These are phyloP conservation scores for Exophiala spinifera DNA, from an alignment of 2,329 filamentous ascomycete species.

Conservation along the genomic window DNA sequence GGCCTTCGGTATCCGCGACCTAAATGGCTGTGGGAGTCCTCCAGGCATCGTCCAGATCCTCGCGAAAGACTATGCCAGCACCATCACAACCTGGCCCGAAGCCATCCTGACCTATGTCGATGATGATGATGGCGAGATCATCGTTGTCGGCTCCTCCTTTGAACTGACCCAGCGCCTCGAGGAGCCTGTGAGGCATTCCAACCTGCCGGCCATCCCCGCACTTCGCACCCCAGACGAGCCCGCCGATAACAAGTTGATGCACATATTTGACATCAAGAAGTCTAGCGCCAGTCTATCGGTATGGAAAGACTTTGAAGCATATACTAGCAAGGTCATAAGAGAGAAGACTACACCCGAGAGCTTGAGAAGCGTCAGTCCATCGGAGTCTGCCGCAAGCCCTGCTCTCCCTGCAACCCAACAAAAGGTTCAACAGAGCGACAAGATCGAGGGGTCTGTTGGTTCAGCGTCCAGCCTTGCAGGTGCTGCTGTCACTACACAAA, in stretches of 20 bases:
- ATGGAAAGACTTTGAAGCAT: conserved; percentile 28
- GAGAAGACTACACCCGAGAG: not conserved
- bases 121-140: conserved; percentile 45
- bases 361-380: not conserved
- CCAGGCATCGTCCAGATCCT: conserved; percentile 41
- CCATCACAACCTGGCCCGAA: conserved; percentile 40
- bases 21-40: conserved; percentile 21
- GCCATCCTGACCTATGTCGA: conserved; percentile 45
- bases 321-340: conserved; percentile 19
- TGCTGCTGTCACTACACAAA: not conserved
- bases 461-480: not conserved
- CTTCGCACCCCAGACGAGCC: conserved; percentile 1
- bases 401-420: not conserved
- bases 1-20: conserved; percentile 27
- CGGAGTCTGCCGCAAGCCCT: not conserved
- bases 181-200: conserved; percentile 33
- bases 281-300: conserved; percentile 20
- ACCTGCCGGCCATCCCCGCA: conserved; percentile 9
- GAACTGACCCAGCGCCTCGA: conserved; percentile 47
- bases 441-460: not conserved
- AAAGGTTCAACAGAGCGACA: not conserved
- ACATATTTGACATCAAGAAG: conserved; percentile 45
- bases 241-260: conserved; percentile 35
- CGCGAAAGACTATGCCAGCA: conserved; percentile 42
- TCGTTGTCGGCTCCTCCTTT: conserved; percentile 48